Percentiles rank a stretch among this genome's conserved stretches.
Evolutionary conservation across 257 asterid genomes (phyloP).

Genomic region (Solanum chmielewskii): DNA sequence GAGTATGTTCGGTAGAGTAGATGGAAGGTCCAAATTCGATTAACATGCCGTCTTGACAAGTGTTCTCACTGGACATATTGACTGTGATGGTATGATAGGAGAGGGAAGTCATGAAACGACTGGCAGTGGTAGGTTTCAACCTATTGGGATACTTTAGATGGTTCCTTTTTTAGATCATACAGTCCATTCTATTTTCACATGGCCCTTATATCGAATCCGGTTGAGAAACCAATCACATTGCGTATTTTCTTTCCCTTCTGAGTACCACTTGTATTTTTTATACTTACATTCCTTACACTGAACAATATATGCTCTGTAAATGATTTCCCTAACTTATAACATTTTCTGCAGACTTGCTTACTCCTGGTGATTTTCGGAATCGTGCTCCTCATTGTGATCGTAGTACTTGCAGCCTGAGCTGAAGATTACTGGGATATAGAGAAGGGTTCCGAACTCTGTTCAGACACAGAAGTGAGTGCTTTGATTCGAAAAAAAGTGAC

Average conservation of each 20-base stretch:
- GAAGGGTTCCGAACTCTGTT: not conserved
- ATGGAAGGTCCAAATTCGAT: not conserved
- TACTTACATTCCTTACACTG: not conserved
- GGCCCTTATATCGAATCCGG: not conserved
- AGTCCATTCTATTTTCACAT: not conserved
- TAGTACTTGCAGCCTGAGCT: slow-evolving; percentile 54
- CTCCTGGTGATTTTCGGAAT: slow-evolving; percentile 79
- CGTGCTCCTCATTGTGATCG: slow-evolving; percentile 63
- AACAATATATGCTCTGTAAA: not conserved
- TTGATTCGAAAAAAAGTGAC: not conserved
- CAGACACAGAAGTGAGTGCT: not conserved
- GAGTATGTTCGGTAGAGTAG: not conserved
- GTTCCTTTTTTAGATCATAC: not conserved
- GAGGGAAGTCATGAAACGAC: not conserved
- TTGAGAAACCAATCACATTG: not conserved
- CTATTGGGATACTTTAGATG: not conserved
- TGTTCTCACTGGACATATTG: not conserved
- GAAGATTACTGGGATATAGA: not conserved
- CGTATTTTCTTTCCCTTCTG: not conserved
- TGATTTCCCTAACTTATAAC: not conserved
- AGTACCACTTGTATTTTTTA: not conserved
- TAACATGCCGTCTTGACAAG: not conserved
- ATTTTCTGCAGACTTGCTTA: slow-evolving; percentile 62
- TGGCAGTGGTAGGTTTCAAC: not conserved
- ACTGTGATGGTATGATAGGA: not conserved